Percentiles rank a stretch among this genome's conserved stretches.
These are phyloP conservation scores for Pythium pyrilobum DNA, from an alignment of 352 stramenopile species.

Conservation along the genomic window DNA sequence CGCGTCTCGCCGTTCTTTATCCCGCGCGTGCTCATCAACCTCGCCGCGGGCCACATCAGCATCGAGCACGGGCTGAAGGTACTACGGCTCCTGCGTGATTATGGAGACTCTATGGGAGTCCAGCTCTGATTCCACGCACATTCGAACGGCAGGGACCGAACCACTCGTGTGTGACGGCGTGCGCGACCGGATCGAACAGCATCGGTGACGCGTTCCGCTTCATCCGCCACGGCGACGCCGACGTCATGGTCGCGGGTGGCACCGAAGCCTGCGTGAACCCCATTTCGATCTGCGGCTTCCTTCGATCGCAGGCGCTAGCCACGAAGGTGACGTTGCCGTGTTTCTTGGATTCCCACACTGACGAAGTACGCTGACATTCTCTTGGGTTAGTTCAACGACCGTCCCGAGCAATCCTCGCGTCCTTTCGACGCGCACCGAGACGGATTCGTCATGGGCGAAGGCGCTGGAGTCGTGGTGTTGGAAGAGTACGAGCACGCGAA, in stretches of 20 bases:
- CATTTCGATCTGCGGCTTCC: constrained; percentile 93
- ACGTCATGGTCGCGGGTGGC: constrained; percentile 96
- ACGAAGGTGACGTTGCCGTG: constrained; percentile 52
- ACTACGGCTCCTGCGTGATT: not conserved
- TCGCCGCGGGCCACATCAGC: constrained; percentile 89
- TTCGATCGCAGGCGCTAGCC: constrained; percentile 92
- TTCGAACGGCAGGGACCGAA: constrained; percentile 85
- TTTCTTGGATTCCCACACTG: too few relatives aligned
- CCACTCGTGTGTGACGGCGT: constrained; percentile 95
- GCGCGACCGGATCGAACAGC: constrained; percentile 94
- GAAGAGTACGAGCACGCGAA: constrained; percentile 91
- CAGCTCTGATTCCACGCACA: too few relatives aligned
- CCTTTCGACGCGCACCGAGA: constrained; percentile 95
- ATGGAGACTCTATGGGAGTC: not conserved
- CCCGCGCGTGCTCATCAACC: constrained; percentile 90
- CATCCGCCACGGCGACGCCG: constrained; percentile 83
- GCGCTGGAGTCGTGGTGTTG: constrained; percentile 59
- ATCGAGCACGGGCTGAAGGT: constrained; percentile 90
- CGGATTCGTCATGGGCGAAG: constrained; percentile 97
- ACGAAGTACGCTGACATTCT: not conserved
- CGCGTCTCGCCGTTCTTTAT: constrained; percentile 93
- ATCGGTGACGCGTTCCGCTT: constrained; percentile 94
- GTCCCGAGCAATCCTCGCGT: constrained; percentile 80
- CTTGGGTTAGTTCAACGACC: constrained; percentile 89
- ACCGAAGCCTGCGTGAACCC: constrained; percentile 94